phyloP scores from a whole-genome alignment of 306 rosid species.

The Vigna radiata region DNA sequence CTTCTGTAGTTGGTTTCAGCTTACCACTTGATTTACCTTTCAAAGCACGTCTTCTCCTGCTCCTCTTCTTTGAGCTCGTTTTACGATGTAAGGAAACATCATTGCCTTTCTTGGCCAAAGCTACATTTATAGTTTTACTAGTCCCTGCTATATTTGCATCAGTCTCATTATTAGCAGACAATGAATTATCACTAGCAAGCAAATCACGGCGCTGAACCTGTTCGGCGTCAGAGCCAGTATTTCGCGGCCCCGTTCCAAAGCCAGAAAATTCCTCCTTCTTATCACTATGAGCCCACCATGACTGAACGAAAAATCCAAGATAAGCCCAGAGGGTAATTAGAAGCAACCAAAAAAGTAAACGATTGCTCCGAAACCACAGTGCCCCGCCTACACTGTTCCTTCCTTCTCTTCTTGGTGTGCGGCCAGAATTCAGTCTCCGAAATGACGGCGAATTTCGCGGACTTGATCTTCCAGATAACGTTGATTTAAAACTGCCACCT shows the following conservation, averaged over 20 bases:
- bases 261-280: conserved; percentile 74
- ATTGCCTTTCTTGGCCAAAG: conserved; percentile 61
- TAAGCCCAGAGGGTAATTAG: conserved; percentile 98
- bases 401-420: conserved; percentile 80
- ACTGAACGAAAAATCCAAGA: conserved; percentile 94
- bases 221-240: conserved; percentile 50
- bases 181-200: conserved; percentile 43
- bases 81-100: conserved; percentile 56
- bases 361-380: conserved; percentile 81
- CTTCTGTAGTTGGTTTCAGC: conserved; percentile 47
- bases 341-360: conserved; percentile 83
- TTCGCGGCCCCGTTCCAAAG: conserved; percentile 59
- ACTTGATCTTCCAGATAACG: conserved; percentile 72
- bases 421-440: conserved; percentile 60
- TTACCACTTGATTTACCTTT: conserved; percentile 61
- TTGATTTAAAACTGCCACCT: conserved; percentile 71
- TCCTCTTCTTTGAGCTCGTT: conserved; percentile 66
- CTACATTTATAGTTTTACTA: conserved; percentile 53
- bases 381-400: conserved; percentile 53
- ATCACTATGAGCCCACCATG: conserved; percentile 94
- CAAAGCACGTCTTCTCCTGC: conserved; percentile 48
- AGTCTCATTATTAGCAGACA: conserved; percentile 56
- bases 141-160: conserved; percentile 39
- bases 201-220: conserved; percentile 59
- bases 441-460: conserved; percentile 79